These are phyloP conservation scores for Carex littledalei DNA, from an alignment of 176 grass and related monocot genomes.

Conservation along the genomic window DNA sequence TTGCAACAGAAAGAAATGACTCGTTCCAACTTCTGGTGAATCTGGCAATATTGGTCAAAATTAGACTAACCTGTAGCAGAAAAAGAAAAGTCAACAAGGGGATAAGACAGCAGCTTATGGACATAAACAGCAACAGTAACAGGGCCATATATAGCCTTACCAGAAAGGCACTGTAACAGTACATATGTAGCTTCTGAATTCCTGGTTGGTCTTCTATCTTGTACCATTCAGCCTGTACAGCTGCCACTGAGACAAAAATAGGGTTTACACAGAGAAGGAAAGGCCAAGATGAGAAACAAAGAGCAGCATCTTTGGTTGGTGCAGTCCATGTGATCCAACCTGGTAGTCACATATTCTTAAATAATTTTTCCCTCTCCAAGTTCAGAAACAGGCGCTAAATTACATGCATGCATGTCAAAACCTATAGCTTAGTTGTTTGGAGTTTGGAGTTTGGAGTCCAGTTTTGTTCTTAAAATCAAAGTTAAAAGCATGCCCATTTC, in stretches of 20 bases:
- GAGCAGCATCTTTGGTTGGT: constrained; percentile 21
- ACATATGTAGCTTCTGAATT: background rate
- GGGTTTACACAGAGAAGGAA: background rate
- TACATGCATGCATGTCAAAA: too few relatives aligned
- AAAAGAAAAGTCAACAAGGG: background rate
- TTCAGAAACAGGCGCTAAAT: too few relatives aligned
- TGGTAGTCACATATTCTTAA: background rate
- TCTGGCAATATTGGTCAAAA: background rate
- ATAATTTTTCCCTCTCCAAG: background rate
- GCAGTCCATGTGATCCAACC: constrained; percentile 15
- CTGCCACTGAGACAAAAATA: too few relatives aligned
- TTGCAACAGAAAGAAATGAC: too few relatives aligned
- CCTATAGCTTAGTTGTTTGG: background rate
- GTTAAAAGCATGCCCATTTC: background rate
- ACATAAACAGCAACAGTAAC: too few relatives aligned
- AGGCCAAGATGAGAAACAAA: constrained; percentile 1
- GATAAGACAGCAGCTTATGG: background rate
- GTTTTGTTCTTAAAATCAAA: background rate
- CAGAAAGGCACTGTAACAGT: background rate
- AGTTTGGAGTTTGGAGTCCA: background rate
- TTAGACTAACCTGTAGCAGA: background rate
- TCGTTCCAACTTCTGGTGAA: background rate
- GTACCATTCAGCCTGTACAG: background rate
- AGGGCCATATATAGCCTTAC: too few relatives aligned
- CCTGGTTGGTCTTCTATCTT: background rate